Evolutionary conservation across 371 early-diverging fungal species (phyloP).

Genomic region (Circinella umbellata): DNA sequence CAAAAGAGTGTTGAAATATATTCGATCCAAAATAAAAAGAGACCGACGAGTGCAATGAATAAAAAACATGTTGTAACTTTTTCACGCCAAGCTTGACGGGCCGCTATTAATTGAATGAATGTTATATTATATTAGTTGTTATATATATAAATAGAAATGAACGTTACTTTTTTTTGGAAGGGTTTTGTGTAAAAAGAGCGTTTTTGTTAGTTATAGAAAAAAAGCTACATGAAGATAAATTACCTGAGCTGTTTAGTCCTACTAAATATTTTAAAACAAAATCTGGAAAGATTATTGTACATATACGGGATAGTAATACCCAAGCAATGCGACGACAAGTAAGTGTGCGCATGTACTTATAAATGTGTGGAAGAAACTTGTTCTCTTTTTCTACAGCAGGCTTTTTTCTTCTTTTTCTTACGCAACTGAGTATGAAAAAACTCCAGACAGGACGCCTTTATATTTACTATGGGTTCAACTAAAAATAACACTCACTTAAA

Average conservation of each 20-base stretch:
- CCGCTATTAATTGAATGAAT: conserved; percentile 21
- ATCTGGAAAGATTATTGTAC: conserved; percentile 34
- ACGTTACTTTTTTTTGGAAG: too few species aligned
- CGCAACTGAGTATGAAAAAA: too few species aligned
- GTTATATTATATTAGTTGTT: not conserved
- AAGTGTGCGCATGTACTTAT: conserved; percentile 24
- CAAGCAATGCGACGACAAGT: conserved; percentile 30
- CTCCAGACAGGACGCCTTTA: too few species aligned
- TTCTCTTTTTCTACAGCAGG: not conserved
- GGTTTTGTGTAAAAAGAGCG: not conserved
- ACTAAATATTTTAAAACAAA: conserved; percentile 36
- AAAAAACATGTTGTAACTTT: conserved; percentile 44
- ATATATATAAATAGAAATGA: too few species aligned
- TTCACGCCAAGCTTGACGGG: conserved; percentile 54
- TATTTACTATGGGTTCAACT: too few species aligned
- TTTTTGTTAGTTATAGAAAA: not conserved
- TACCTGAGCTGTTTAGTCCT: conserved; percentile 39
- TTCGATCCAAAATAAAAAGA: conserved; percentile 51
- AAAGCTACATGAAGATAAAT: too few species aligned
- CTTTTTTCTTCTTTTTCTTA: not conserved
- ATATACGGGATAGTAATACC: conserved; percentile 29
- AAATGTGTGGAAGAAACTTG: not conserved
- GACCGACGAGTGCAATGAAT: conserved; percentile 29
- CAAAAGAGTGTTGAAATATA: conserved; percentile 49
- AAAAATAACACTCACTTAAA: too few species aligned